Base-by-base conservation (phyloP, 495 filamentous ascomycete genomes). In the Hyphodiscus hymeniophilus region DNA sequence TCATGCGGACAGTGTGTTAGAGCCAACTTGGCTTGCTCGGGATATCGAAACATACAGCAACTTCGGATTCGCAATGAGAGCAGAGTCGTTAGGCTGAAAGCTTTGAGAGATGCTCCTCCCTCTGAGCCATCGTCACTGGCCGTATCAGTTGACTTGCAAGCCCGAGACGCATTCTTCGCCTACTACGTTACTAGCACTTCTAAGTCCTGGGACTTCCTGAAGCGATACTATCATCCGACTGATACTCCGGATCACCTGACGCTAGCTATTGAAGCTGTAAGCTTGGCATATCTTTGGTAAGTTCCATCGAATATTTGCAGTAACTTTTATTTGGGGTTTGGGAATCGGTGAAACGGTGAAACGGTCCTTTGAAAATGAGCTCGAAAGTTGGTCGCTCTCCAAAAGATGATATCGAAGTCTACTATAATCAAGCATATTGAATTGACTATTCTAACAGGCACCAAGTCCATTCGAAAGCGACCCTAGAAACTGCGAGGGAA, bases 61-160 rank as follows among this genome's bases (percentile, higher is more conserved):
- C 65, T 67, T 54, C 85, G 82, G 53, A 78, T 81, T 43, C 79
- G 81, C 28, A 84, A 87, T 55, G 73, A 82, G 42, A 80, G 44
- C 73, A 79, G 51, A 61, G 82, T 22, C 23, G 33, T 45, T 11
- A 10, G 2, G 24, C 3, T 10, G 20, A 51, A 40, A 16, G 31
- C 26, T 3, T 18, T 33, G 8, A 33, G 13, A 45, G 10, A 45
- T 17, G 30, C 28, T 1, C 28, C 26, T 5, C n/a, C 16, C 13
- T 30, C n/a, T 28, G 41, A 44, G 17, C 24, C 24, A 17, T 21
- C n/a, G 3, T 38, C 32, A 3, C 44, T 47, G n/a, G 13, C 44
- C 33, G 17, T 38, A n/a, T 47, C 31, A 13, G 3, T 47, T 16
- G 44, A 47, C 12, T 26, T 36, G 34, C 44, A 47, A 38, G 44